These are phyloP conservation scores for Pezicula carpinea DNA, from an alignment of 2,329 filamentous ascomycete species.

Conservation along the genomic window DNA sequence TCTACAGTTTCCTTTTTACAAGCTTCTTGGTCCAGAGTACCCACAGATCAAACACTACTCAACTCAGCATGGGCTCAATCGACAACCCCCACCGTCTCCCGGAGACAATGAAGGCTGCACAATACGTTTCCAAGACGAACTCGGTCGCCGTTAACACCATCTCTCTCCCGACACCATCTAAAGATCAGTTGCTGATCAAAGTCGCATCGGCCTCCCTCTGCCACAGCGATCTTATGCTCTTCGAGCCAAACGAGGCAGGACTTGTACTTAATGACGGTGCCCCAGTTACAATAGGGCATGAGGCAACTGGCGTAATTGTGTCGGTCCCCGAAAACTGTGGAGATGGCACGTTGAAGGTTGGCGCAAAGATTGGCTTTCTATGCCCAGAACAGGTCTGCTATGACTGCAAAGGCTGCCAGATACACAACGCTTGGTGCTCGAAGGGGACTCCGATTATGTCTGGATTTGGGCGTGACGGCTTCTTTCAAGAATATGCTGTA, in stretches of 20 bases:
- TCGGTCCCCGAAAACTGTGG: constrained; percentile 8
- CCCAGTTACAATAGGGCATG: constrained; percentile 14
- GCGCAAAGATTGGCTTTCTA: constrained; percentile 11
- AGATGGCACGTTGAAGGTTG: constrained; percentile 8
- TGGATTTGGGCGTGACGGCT: constrained; percentile 39
- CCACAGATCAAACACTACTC: too few species aligned
- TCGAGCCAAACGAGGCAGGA: constrained; percentile 5
- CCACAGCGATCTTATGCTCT: constrained; percentile 33
- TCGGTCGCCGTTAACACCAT: constrained; percentile 38
- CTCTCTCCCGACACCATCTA: constrained; percentile 36
- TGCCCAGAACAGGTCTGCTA: constrained; percentile 8
- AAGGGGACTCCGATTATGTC: constrained; percentile 34
- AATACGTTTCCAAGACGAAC: constrained; percentile 15
- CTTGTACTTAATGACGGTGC: constrained; percentile 3
- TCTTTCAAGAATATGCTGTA: constrained; percentile 42
- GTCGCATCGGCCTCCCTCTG: constrained; percentile 34
- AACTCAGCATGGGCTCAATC: background rate
- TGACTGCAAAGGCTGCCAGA: constrained; percentile 38
- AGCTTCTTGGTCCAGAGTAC: too few species aligned
- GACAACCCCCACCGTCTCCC: background rate
- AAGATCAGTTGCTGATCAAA: constrained; percentile 36
- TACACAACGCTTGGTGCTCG: constrained; percentile 38
- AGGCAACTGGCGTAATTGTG: constrained; percentile 12
- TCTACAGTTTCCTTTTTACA: too few species aligned
- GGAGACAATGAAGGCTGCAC: constrained; percentile 10